A percentile compares a stretch with the other conserved stretches of the same genome.
Conservation (phyloP, 2,329 filamentous ascomycete species). For the Akanthomyces dipterigenus region DNA sequence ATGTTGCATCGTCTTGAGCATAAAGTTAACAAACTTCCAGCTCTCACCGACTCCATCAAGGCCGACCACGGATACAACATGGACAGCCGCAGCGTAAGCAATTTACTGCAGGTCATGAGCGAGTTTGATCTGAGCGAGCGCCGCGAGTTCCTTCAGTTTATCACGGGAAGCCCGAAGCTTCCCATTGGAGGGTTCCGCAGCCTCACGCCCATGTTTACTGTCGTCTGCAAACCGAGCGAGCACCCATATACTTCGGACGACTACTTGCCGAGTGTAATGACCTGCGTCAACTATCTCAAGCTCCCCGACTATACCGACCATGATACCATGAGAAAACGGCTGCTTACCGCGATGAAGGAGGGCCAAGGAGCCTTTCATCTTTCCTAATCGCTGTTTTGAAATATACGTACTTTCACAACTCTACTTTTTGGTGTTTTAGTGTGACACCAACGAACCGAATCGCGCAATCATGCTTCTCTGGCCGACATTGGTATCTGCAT, state of each 20-base stretch:
- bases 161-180: conserved; percentile 94
- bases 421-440: neutral
- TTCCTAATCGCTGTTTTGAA: conserved; percentile 46
- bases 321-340: conserved; percentile 67
- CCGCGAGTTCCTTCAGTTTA: conserved; percentile 94
- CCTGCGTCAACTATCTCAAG: conserved; percentile 98
- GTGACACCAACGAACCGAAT: neutral
- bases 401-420: neutral
- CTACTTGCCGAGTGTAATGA: conserved; percentile 99
- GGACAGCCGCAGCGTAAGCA: conserved; percentile 92
- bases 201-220: conserved; percentile 96
- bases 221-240: conserved; percentile 98
- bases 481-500: neutral
- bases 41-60: conserved; percentile 96
- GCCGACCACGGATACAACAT: conserved; percentile 98
- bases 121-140: conserved; percentile 68
- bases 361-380: conserved; percentile 97
- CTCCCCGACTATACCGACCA: conserved; percentile 86
- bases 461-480: neutral
- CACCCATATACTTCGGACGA: conserved; percentile 90
- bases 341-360: conserved; percentile 83
- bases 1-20: neutral
- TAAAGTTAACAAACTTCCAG: conserved; percentile 36
- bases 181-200: conserved; percentile 98
- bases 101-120: conserved; percentile 91